Conservation (phyloP, 257 asterid genomes). For the Solanum etuberosum region DNA sequence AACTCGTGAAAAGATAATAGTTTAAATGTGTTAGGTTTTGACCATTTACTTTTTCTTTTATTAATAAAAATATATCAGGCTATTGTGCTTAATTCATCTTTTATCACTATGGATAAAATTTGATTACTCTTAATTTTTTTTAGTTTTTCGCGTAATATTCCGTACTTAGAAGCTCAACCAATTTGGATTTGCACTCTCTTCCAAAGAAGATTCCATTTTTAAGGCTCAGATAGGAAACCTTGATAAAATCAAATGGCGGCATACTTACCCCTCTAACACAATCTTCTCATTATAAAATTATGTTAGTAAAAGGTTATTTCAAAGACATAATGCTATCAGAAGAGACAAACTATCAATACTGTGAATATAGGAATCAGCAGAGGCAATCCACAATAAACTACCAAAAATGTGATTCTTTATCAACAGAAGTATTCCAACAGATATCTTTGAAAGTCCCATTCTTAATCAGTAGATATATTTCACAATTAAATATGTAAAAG, state of each 20-base stretch:
- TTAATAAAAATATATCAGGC: not conserved
- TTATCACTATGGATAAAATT: not conserved
- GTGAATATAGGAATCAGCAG: not conserved
- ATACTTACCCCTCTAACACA: not conserved
- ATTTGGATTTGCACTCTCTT: not conserved
- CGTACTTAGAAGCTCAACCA: accelerated
- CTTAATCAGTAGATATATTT: not conserved
- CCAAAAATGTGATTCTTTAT: not conserved
- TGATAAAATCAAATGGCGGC: accelerated
- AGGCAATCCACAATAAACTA: not conserved
- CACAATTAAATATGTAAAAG: not conserved
- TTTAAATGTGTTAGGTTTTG: not conserved
- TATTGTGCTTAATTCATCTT: not conserved
- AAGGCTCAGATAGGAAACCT: accelerated
- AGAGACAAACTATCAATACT: not conserved
- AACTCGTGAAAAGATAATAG: too few species aligned
- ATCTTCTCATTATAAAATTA: not conserved
- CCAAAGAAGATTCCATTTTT: not conserved
- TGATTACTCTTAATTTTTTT: not conserved
- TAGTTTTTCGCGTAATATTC: not conserved
- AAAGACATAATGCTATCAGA: not conserved
- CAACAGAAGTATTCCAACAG: not conserved
- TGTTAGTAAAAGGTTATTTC: not conserved
- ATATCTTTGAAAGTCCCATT: not conserved
- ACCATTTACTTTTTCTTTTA: not conserved